Percentiles rank a stretch among this genome's conserved stretches.
Conservation (phyloP, 78 protist genomes). For the Tieghemostelium lacteum region DNA sequence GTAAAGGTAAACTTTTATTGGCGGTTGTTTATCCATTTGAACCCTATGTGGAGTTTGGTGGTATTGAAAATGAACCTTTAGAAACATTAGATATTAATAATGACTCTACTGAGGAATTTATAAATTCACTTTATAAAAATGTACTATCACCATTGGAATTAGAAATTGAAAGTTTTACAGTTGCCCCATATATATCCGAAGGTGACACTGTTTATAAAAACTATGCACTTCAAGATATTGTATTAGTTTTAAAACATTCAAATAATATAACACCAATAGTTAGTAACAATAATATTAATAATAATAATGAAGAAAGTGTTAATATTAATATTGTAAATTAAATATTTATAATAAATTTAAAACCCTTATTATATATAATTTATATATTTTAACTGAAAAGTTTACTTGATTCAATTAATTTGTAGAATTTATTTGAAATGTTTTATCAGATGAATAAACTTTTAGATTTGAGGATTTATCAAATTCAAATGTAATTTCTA, state of each 20-base stretch:
- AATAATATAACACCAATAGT: no score
- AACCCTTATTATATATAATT: no score
- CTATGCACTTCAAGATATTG: conserved; percentile 43
- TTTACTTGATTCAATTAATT: neutral
- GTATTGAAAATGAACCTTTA: conserved; percentile 42
- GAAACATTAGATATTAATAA: conserved; percentile 28
- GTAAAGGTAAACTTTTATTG: conserved; percentile 50
- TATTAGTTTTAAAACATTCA: conserved; percentile 49
- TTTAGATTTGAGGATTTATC: conserved; percentile 1
- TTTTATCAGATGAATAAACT: neutral
- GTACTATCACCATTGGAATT: conserved; percentile 64
- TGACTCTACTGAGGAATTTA: conserved; percentile 22
- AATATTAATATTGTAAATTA: no score
- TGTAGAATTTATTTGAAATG: neutral
- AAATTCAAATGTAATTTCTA: conserved; percentile 19
- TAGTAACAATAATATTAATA: no score
- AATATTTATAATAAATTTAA: no score
- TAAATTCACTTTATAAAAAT: conserved; percentile 19
- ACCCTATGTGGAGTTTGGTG: conserved; percentile 83
- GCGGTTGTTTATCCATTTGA: conserved; percentile 81
- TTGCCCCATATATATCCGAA: conserved; percentile 76
- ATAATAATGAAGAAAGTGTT: no score
- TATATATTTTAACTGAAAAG: no score
- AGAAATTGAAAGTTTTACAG: conserved; percentile 29
- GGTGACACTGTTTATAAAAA: conserved; percentile 58